These are phyloP conservation scores for Diaporthe longicolla DNA, from an alignment of 2,329 filamentous ascomycete genomes.

Conservation along the genomic window DNA sequence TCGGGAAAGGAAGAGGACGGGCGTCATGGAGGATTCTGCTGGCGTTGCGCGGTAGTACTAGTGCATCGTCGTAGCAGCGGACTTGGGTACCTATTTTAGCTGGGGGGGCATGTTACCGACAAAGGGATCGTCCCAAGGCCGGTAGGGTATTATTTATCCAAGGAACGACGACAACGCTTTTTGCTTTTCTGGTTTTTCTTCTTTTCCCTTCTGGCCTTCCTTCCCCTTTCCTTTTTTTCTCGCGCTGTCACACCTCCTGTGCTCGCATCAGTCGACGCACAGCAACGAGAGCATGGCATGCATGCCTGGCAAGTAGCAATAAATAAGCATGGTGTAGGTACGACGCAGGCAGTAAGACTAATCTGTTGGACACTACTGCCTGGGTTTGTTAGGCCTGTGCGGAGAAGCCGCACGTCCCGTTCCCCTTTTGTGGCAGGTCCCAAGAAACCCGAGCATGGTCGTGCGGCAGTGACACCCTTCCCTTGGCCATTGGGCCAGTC, in stretches of 20 bases:
- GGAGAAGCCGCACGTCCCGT: slow-evolving; percentile 35
- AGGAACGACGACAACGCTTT: slow-evolving; percentile 1
- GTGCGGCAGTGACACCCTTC: slow-evolving; percentile 26
- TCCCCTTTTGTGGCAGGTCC: slow-evolving; percentile 35
- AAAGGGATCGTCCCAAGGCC: slow-evolving; percentile 22
- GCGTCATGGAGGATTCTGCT: slow-evolving; percentile 30
- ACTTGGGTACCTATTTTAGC: slow-evolving; percentile 2
- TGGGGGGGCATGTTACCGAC: not conserved
- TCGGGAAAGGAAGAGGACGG: slow-evolving; percentile 20
- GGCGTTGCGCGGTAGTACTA: not conserved
- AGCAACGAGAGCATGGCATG: slow-evolving; percentile 20
- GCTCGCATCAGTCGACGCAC: slow-evolving; percentile 18
- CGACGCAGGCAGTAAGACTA: not conserved
- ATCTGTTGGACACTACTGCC: not conserved
- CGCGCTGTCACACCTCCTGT: slow-evolving; percentile 8
- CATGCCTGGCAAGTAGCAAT: slow-evolving; percentile 8
- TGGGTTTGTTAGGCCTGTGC: slow-evolving; percentile 15
- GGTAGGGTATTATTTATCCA: slow-evolving; percentile 21
- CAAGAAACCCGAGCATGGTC: slow-evolving; percentile 27
- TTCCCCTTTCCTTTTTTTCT: not conserved
- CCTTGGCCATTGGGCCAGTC: slow-evolving; percentile 15
- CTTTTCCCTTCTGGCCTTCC: not conserved
- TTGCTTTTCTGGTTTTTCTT: not conserved
- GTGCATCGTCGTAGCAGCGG: not conserved
- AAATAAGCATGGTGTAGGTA: not conserved